These are phyloP conservation scores for Beauveria rudraprayagi DNA, from an alignment of 2,329 filamentous ascomycete genomes.

Conservation along the genomic window DNA sequence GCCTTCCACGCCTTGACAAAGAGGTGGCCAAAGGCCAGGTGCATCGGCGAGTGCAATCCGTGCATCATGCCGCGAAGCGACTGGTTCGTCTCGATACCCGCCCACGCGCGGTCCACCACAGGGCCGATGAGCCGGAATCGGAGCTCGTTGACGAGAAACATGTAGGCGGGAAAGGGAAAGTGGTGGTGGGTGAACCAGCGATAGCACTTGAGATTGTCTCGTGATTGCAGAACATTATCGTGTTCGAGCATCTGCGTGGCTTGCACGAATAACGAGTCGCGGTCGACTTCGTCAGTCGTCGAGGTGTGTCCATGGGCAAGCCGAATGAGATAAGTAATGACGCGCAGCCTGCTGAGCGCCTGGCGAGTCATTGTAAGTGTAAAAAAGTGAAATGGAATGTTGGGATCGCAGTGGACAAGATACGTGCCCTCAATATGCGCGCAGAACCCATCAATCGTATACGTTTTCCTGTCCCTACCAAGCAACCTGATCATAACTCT, in stretches of 20 bases:
- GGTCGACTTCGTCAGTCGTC: conserved; percentile 36
- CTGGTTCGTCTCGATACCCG: conserved; percentile 47
- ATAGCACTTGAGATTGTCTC: conserved; percentile 43
- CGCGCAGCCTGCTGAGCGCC: conserved; percentile 48
- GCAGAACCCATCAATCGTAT: conserved; percentile 45
- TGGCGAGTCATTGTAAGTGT: conserved; percentile 50
- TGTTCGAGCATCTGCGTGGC: conserved; percentile 52
- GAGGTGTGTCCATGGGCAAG: conserved; percentile 32
- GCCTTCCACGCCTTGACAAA: conserved; percentile 58
- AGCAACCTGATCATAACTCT: conserved; percentile 37
- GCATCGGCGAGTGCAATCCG: conserved; percentile 46
- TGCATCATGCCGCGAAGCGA: conserved; percentile 41
- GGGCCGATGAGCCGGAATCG: conserved; percentile 44
- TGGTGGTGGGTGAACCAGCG: conserved; percentile 52
- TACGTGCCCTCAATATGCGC: conserved; percentile 49
- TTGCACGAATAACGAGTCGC: conserved; percentile 44
- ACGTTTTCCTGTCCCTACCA: conserved; percentile 39
- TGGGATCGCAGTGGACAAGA: conserved; percentile 47
- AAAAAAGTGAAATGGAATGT: conserved; percentile 52
- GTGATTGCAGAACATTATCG: conserved; percentile 47
- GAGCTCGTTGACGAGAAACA: conserved; percentile 50
- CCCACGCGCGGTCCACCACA: conserved; percentile 51
- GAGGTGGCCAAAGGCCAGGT: conserved; percentile 47
- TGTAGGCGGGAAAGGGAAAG: conserved; percentile 54
- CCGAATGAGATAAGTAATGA: conserved; percentile 45